Base-by-base conservation (phyloP, 306 rosid genomes). In the Lathyrus oleraceus region DNA sequence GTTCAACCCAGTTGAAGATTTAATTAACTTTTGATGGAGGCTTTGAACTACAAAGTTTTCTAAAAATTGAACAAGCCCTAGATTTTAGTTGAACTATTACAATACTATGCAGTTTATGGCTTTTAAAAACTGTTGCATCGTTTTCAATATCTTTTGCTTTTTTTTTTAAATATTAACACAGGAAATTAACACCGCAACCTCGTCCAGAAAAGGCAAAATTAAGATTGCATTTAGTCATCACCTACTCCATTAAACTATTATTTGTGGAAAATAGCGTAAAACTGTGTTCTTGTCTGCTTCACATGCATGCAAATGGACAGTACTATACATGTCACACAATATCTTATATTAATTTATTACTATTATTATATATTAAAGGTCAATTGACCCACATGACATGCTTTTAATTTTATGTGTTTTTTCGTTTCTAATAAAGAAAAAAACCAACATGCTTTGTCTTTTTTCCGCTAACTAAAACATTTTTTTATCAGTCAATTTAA, bases 351-450 rank as follows among this genome's bases (percentile, higher is more conserved):
- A 12, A 13, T 57, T 27, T 25, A 56, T 23, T 60, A 69, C 32
- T 2, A 11, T 17, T 61, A 53, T 10, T 66, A 47, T 38, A 38
- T 23, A 44, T 25, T 14, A 10, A 54, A 48, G 36, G 74, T 59
- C 39, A 65, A 65, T n/a, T 40, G 23, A 28, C 65, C 25, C 48
- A 74, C 72, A 74, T 65, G 66, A 74, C 72, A 74, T 65, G 40
- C 65, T 43, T 42, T 39, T 11, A 52, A 10, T 3, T 14, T 6
- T 56, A 25, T 13, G n/a, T 20, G 25, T 49, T 49, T 53, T 10
- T 9, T 23, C 10, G 20, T 19, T 11, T 12, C 5, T n/a, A 35
- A 35, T 7, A 20, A 20, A 9, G 38, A 61, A 60, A 61, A 17
- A 61, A 65, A 65, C 72, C 48, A 19, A 65, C 72, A 74, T 74